Percentiles rank a stretch among this genome's conserved stretches.
Conservation (phyloP, 371 early-diverging fungal species). For the Lichtheimia ramosa region DNA sequence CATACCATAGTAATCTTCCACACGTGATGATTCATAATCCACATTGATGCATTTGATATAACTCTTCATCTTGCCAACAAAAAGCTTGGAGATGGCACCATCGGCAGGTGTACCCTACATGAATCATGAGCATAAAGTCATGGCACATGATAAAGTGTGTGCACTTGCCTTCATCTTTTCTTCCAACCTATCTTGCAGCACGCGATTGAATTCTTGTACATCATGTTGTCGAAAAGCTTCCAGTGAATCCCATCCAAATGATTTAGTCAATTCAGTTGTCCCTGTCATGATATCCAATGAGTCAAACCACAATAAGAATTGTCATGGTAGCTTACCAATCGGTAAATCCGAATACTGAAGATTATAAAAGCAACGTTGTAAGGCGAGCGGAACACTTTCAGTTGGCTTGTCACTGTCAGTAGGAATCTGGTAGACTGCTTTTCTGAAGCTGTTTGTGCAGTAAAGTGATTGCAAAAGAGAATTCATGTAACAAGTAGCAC, state of each 20-base stretch:
- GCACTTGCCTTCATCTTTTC: constrained; percentile 75
- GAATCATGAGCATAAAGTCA: neutral
- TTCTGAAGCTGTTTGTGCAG: constrained; percentile 93
- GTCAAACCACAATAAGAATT: no score
- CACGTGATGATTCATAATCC: constrained; percentile 89
- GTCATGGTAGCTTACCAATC: constrained; percentile 48
- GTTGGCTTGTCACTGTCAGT: constrained; percentile 84
- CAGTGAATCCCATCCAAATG: constrained; percentile 95
- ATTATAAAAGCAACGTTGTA: constrained; percentile 94
- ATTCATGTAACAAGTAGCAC: constrained; percentile 99
- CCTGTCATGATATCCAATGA: constrained; percentile 20
- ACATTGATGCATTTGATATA: constrained; percentile 93
- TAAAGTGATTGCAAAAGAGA: constrained; percentile 97
- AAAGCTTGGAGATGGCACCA: constrained; percentile 89
- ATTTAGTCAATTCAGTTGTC: constrained; percentile 93
- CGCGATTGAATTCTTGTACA: constrained; percentile 95
- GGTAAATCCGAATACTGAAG: constrained; percentile 70
- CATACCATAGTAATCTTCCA: constrained; percentile 65
- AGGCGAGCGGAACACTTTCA: constrained; percentile 83
- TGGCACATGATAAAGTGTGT: neutral
- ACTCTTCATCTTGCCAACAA: constrained; percentile 94
- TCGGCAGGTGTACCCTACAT: constrained; percentile 73
- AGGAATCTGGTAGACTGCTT: constrained; percentile 88
- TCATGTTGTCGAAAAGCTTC: constrained; percentile 97
- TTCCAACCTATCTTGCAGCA: constrained; percentile 93